Conservation (phyloP, 495 filamentous ascomycete species). For the Aspergillus heteromorphus region DNA sequence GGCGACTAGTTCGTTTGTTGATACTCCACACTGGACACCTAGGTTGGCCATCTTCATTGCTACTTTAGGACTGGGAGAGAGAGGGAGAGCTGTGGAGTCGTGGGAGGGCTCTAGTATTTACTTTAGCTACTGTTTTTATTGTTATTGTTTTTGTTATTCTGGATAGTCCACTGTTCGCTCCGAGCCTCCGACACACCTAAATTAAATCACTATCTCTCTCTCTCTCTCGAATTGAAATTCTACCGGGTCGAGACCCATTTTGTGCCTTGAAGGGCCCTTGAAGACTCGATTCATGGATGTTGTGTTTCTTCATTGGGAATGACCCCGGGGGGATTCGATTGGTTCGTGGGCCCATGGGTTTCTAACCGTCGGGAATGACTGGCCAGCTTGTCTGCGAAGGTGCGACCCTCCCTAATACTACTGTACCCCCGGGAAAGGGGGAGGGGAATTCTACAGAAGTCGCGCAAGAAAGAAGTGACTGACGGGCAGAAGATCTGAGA, state of each 20-base stretch:
- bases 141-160: too few species aligned
- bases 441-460: not conserved
- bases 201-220: constrained; percentile 17
- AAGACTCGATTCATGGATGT: not conserved
- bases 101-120: too few species aligned
- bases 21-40: not conserved
- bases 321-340: not conserved
- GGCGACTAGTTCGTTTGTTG: not conserved
- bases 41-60: constrained; percentile 12
- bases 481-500: not conserved
- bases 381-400: not conserved
- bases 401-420: not conserved
- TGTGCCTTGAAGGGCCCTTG: too few species aligned
- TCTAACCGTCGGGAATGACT: not conserved
- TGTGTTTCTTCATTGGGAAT: not conserved
- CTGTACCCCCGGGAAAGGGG: not conserved
- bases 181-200: constrained; percentile 10
- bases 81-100: constrained; percentile 14
- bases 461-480: not conserved
- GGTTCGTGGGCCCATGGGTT: not conserved
- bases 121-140: too few species aligned
- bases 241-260: constrained; percentile 9
- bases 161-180: constrained; percentile 6
- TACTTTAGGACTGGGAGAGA: too few species aligned
- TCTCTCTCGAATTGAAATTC: constrained; percentile 1